Evolutionary conservation across 176 grass and related monocot genomes (phyloP), one percentile per base, ranked within the genome.

Genomic region (Musa troglodytarum): DNA sequence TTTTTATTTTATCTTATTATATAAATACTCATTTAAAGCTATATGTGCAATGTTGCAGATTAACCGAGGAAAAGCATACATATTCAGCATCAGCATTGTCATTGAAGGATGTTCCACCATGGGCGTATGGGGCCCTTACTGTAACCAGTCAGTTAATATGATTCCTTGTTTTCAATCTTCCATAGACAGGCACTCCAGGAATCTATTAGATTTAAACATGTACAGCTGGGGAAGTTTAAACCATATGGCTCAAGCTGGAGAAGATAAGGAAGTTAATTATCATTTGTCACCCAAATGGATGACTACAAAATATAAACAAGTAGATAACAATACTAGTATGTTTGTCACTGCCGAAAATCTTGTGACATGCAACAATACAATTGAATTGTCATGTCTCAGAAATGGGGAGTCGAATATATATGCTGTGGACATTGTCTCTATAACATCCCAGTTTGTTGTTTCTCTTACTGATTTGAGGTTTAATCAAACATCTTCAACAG

Each of bases 161-260:
- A 81, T 93, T 71, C 82, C 77, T 80, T 98, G 95, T 90, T 84
- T 79, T 53, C 84, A 90, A 80, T 75, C 86, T 89, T 89, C 85
- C 74, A 83, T 28, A 78, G 52, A 84, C 73, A 86, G 76, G 54
- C 76, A 80, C 67, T 86, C 86, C 56, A 92, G 90, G 79, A 75
- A 63, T 81, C 84, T 92, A 75, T 66, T 87, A 58, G 84, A 53
- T 78, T 73, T 75, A 52, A 78, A 58, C 49, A 57, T 74, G 49
- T 10, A 66, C 29, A 86, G 16, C 7, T 53, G 11, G 1, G n/a
- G 23, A 17, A 28, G 20, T 68, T 23, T 54, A 20, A 50, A 69
- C 6, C 25, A 34, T 71, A 74, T 16, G 74, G 53, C 76, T 58
- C 72, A 68, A 73, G 74, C 34, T 81, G 74, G 53, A 78, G 70